Evolutionary conservation across 306 rosid species (phyloP).

Genomic region (Malus sylvestris): DNA sequence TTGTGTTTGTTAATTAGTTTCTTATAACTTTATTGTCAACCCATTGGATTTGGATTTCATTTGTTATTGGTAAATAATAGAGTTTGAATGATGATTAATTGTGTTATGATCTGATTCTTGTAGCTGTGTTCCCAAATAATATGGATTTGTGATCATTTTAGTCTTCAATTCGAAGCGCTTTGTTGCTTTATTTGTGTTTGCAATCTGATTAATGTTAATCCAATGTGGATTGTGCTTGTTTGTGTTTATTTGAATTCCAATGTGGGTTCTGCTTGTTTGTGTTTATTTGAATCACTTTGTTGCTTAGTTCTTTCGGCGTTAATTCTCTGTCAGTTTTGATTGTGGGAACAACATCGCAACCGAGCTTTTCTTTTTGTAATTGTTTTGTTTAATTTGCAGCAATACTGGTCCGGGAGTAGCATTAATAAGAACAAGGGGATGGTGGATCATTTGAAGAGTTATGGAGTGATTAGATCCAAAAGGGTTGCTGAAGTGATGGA

Average conservation of each 20-base stretch:
- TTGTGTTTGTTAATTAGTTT: not conserved
- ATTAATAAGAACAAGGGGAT: constrained; percentile 58
- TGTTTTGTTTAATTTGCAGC: constrained; percentile 35
- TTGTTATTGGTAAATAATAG: not conserved
- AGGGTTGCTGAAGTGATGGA: constrained; percentile 76
- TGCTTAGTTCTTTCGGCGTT: not conserved
- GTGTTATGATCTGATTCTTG: not conserved
- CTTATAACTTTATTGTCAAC: not conserved
- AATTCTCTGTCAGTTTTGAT: not conserved
- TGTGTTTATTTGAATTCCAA: not conserved
- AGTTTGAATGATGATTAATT: not conserved
- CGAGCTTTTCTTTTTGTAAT: not conserved
- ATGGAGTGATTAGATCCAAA: constrained; percentile 55
- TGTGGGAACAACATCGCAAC: not conserved
- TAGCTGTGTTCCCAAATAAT: not conserved
- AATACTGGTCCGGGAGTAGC: constrained; percentile 51
- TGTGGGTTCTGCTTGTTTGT: not conserved
- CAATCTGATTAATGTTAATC: not conserved
- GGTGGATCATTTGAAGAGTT: constrained; percentile 68
- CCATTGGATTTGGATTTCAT: not conserved
- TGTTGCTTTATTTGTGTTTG: not conserved
- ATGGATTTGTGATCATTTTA: not conserved
- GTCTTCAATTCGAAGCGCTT: not conserved
- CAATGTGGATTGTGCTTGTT: not conserved
- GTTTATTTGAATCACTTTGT: not conserved